phyloP scores from a whole-genome alignment of 1,284 basidiomycete genomes.

The Microbotryomycetes sp. region DNA sequence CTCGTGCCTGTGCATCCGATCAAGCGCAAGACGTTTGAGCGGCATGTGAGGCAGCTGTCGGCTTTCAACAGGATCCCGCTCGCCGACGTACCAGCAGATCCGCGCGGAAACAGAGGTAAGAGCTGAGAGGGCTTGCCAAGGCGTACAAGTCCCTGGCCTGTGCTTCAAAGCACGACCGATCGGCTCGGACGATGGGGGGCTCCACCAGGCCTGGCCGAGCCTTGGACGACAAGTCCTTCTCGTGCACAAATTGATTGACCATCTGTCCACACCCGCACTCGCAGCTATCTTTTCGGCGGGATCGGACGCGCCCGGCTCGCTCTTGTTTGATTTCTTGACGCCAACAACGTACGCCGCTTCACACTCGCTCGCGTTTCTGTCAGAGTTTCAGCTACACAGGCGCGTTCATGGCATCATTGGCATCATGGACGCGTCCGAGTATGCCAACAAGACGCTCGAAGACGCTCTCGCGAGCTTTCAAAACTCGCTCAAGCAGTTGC shows the following conservation, averaged over 20 bases:
- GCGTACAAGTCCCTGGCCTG: not conserved
- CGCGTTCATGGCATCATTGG: conserved; percentile 73
- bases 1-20: conserved; percentile 70
- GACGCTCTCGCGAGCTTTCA: conserved; percentile 21
- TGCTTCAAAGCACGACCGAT: not conserved
- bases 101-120: conserved; percentile 65
- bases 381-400: conserved; percentile 60
- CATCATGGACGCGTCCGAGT: conserved; percentile 55
- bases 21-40: conserved; percentile 55
- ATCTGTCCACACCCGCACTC: not conserved
- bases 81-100: conserved; percentile 67
- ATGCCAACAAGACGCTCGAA: conserved; percentile 3
- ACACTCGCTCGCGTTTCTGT: conserved; percentile 49
- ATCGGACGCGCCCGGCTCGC: conserved; percentile 61
- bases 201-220: not conserved
- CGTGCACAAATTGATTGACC: too few species aligned
- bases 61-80: conserved; percentile 62
- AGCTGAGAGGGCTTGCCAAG: not conserved
- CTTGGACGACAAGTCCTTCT: too few species aligned
- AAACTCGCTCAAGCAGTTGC: conserved; percentile 35
- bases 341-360: conserved; percentile 55
- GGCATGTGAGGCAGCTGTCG: conserved; percentile 60
- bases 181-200: not conserved
- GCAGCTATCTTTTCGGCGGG: conserved; percentile 72
- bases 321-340: conserved; percentile 67